Base-by-base conservation (phyloP, 805 yeast genomes). In the Alloascoidea hylecoeti region DNA sequence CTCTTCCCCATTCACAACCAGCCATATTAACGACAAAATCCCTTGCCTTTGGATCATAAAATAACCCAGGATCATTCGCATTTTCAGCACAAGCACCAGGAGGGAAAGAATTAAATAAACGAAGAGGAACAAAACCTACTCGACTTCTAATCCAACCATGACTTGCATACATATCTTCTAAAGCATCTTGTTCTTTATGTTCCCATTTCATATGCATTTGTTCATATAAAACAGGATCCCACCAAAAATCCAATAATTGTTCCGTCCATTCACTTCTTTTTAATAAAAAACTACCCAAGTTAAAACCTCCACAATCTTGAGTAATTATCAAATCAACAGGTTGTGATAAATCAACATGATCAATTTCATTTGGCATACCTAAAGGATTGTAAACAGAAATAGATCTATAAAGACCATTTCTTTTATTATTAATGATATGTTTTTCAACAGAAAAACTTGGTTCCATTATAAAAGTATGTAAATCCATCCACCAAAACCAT, bases 401-500 rank as follows among this genome's bases (percentile, higher is more conserved):
- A 3, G 73, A 66, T 50, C 89, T 63, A 45, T 75, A 75, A 4
- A 83, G 71, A 27, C 72, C 61, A 38, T 70, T 68, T 38, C 73
- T 75, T 43, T 81, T 51, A 42, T 70, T 57, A 42, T 71, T 64
- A 44, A 81, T 68, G 37, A 81, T 64, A 49, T 77, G 84, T 3
- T 70, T 67, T 51, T 79, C 85, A 44, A 81, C 60, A 6, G 80
- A 72, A 34, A 73, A 58, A 37, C 73, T 72, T 0, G 92, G 89
- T 47, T 81, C 94, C 88, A 81, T 81, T 46, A 81, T 81, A 48
- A 74, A 73, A 0, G 92, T 81, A 50, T 81, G 86, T 43, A 78
- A 59, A 54, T 81, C 94, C 43, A 81, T 58, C 92, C 89, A 81
- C 94, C 94, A 81, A 52, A 81, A 81, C 92, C 92, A 81, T 53